phyloP scores from a whole-genome alignment of 2,329 filamentous ascomycete species.

The Calycina marina region DNA sequence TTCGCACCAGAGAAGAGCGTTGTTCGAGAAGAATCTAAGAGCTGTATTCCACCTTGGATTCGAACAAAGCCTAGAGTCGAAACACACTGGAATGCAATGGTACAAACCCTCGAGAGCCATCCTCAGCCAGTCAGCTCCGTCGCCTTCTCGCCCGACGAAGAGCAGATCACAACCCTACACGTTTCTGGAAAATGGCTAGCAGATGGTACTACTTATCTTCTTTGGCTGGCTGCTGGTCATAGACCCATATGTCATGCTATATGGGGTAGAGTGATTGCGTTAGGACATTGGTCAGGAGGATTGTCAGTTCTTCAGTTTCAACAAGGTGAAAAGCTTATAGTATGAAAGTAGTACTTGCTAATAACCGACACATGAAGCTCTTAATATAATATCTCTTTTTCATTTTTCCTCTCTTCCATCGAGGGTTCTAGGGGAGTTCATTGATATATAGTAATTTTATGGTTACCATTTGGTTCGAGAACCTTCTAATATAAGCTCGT shows the following conservation, averaged over 20 bases:
- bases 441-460: slow-evolving; percentile 3
- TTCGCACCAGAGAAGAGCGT: too few species aligned
- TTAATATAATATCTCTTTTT: slow-evolving; percentile 2
- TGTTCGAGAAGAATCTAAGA: too few species aligned
- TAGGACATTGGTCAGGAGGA: slow-evolving; percentile 1
- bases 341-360: too few species aligned
- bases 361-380: not conserved
- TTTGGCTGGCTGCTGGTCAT: not conserved
- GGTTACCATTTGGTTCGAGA: slow-evolving; percentile 2
- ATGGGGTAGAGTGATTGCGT: slow-evolving; percentile 1
- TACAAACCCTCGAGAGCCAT: too few species aligned
- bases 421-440: not conserved
- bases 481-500: slow-evolving; percentile 3
- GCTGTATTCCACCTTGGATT: too few species aligned
- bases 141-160: too few species aligned
- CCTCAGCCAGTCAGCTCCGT: too few species aligned
- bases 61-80: too few species aligned
- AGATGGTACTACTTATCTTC: slow-evolving; percentile 2
- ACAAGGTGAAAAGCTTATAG: not conserved
- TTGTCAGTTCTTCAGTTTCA: slow-evolving; percentile 1
- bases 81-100: too few species aligned
- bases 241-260: not conserved
- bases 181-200: slow-evolving; percentile 4
- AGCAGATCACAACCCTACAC: not conserved
- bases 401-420: slow-evolving; percentile 1